phyloP scores from a whole-genome alignment of 73 alveolate genomes.

The Tetrahymena malaccensis region DNA sequence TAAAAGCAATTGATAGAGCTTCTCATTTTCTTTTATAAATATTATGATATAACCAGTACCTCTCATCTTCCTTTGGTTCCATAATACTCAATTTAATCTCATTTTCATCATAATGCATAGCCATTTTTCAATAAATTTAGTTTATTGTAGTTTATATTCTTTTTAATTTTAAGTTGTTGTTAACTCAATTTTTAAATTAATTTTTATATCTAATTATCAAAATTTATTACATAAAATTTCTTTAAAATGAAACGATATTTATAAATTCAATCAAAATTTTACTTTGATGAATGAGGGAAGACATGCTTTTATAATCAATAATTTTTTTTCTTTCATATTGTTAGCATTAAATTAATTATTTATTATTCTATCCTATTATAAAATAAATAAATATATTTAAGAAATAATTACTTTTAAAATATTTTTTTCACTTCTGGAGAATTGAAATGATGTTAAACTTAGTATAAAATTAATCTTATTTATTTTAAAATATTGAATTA shows the following conservation, averaged over 20 bases:
- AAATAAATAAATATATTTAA: too few species aligned
- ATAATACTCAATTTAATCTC: neutral
- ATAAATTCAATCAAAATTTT: neutral
- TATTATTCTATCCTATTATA: too few species aligned
- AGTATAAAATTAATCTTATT: too few species aligned
- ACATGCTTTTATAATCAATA: too few species aligned
- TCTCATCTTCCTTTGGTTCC: neutral
- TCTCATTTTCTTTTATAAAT: neutral
- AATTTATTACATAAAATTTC: neutral
- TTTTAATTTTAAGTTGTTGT: neutral
- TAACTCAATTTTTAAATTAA: neutral
- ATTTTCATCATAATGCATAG: neutral
- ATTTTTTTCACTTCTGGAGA: too few species aligned
- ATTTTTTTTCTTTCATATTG: neutral
- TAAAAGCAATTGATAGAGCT: neutral
- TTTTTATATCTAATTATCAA: neutral
- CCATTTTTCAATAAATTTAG: neutral
- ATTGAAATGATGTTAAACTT: too few species aligned
- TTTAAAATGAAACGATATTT: neutral
- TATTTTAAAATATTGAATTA: too few species aligned
- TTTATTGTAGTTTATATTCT: neutral
- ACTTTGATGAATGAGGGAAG: neutral
- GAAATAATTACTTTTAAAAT: too few species aligned
- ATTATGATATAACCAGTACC: neutral
- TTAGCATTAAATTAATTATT: too few species aligned